These are phyloP conservation scores for Hymenoscyphus albidus DNA, from an alignment of 2,329 filamentous ascomycete species.

Conservation along the genomic window DNA sequence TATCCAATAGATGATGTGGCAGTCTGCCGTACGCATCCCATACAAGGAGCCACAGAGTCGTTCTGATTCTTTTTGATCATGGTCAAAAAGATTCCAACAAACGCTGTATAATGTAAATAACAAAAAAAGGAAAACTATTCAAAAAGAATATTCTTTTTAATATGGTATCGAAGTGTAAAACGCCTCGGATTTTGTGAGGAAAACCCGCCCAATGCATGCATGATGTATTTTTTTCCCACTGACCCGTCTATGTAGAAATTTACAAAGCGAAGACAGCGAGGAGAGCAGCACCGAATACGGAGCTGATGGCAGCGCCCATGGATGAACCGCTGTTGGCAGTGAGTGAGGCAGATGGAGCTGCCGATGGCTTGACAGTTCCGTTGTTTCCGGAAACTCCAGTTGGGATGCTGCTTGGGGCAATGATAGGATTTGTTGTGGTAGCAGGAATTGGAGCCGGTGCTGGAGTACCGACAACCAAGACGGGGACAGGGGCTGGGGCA, in stretches of 20 bases:
- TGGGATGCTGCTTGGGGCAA: slow-evolving; percentile 20
- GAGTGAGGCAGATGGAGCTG: slow-evolving; percentile 33
- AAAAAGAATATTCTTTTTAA: background rate
- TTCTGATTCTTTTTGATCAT: background rate
- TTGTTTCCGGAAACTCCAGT: slow-evolving; percentile 19
- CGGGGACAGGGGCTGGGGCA: slow-evolving; percentile 6
- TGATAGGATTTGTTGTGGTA: slow-evolving; percentile 32
- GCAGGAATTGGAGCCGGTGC: slow-evolving; percentile 13
- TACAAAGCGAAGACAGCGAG: slow-evolving; percentile 30
- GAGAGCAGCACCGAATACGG: slow-evolving; percentile 26
- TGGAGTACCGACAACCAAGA: slow-evolving; percentile 38
- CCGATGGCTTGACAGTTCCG: slow-evolving; percentile 21
- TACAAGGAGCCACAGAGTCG: background rate
- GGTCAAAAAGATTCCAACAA: background rate
- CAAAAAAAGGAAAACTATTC: background rate
- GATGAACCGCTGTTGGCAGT: slow-evolving; percentile 26
- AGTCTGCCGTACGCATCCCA: background rate
- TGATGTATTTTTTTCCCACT: background rate
- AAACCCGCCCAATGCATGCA: background rate
- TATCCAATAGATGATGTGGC: slow-evolving; percentile 1
- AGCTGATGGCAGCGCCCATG: slow-evolving; percentile 27
- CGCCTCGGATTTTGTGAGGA: background rate
- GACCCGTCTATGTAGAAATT: slow-evolving; percentile 8
- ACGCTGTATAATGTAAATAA: slow-evolving; percentile 2
- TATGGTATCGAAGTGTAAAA: background rate